phyloP scores from a whole-genome alignment of 2,329 filamentous ascomycete species.

The Aspergillus amoenus region DNA sequence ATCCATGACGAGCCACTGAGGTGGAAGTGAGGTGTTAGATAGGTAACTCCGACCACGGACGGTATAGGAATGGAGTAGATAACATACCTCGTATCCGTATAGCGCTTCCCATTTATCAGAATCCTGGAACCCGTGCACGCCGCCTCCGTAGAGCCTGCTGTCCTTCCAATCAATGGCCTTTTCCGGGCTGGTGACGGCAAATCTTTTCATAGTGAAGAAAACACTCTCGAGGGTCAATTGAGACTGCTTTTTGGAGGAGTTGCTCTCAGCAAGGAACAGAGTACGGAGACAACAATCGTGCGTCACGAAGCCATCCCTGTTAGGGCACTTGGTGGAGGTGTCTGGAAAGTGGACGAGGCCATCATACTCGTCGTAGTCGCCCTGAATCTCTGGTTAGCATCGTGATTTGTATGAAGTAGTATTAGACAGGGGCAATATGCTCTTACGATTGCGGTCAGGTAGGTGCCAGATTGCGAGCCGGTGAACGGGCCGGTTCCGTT shows the following conservation, averaged over 20 bases:
- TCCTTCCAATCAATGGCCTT: not conserved
- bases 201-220: not conserved
- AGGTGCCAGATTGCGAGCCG: not conserved
- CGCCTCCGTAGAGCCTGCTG: not conserved
- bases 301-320: not conserved
- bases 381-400: too few species aligned
- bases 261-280: not conserved
- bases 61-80: not conserved
- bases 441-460: not conserved
- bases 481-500: too few species aligned
- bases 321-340: not conserved
- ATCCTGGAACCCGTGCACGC: not conserved
- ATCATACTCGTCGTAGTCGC: too few species aligned
- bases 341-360: not conserved
- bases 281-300: slow-evolving; percentile 7
- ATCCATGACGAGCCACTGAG: slow-evolving; percentile 6
- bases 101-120: not conserved
- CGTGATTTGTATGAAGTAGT: too few species aligned
- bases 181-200: not conserved
- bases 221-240: not conserved
- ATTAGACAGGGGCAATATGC: too few species aligned
- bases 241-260: too few species aligned
- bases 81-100: slow-evolving; percentile 5
- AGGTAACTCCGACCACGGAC: not conserved
- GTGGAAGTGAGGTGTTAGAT: not conserved